Percentiles rank a stretch among this genome's conserved stretches.
These are phyloP conservation scores for Claviceps sp. DNA, from an alignment of 2,329 filamentous ascomycete genomes.

Conservation along the genomic window DNA sequence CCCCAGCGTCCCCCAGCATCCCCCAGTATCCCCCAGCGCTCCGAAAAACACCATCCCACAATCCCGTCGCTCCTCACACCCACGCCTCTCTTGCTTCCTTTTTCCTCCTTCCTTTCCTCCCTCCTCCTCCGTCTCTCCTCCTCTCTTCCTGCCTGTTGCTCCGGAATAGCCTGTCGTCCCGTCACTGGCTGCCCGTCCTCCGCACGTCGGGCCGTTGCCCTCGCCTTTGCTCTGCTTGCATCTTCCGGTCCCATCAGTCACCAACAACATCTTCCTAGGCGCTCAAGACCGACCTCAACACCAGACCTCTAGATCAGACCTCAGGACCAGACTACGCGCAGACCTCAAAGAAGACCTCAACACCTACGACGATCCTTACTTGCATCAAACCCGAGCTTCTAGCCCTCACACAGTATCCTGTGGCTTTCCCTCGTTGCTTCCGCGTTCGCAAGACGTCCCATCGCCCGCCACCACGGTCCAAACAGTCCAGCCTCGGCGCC, in stretches of 20 bases:
- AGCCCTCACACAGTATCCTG: not conserved
- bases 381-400: not conserved
- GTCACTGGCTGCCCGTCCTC: constrained; percentile 1
- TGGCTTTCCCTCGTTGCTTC: not conserved
- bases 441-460: not conserved
- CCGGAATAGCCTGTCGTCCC: not conserved
- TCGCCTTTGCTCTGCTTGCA: not conserved
- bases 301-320: too few relatives aligned
- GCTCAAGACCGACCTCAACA: not conserved
- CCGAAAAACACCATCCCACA: not conserved
- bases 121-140: not conserved
- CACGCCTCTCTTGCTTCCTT: not conserved
- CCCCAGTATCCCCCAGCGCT: not conserved
- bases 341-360: not conserved
- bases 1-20: not conserved
- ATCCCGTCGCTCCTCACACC: not conserved
- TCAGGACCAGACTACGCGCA: too few relatives aligned
- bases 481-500: not conserved
- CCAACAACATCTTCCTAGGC: not conserved
- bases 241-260: not conserved
- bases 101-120: not conserved
- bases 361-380: not conserved
- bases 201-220: constrained; percentile 1
- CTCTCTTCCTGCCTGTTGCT: not conserved
- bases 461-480: not conserved